phyloP scores from a whole-genome alignment of 768 basidiomycete species.

The Boletus rubroflammeus region DNA sequence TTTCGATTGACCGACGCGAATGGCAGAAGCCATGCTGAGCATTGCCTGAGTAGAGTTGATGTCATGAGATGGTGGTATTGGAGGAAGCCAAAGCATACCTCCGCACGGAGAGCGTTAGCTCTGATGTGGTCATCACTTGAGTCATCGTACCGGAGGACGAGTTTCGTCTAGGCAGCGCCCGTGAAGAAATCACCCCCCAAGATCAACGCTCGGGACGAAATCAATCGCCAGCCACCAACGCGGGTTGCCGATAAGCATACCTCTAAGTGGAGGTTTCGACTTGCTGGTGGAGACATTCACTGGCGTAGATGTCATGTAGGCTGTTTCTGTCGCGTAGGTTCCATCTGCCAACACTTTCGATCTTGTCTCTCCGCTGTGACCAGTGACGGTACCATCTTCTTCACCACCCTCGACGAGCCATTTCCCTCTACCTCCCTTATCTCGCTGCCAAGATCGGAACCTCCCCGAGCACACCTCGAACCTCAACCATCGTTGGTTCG shows the following conservation, averaged over 20 bases:
- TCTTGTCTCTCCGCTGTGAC: constrained; percentile 46
- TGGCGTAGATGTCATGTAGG: constrained; percentile 61
- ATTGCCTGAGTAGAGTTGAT: constrained; percentile 24
- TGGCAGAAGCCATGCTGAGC: constrained; percentile 95
- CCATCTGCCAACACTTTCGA: constrained; percentile 90
- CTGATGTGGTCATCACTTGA: constrained; percentile 48
- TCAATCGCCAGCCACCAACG: background rate
- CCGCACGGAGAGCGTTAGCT: constrained; percentile 77
- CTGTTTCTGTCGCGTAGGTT: constrained; percentile 96
- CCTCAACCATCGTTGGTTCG: constrained; percentile 64
- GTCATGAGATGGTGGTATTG: background rate
- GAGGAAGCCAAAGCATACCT: constrained; percentile 44
- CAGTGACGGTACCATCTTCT: constrained; percentile 35
- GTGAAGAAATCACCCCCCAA: constrained; percentile 99
- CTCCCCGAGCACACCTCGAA: constrained; percentile 87
- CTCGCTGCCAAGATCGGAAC: constrained; percentile 96
- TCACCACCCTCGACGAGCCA: constrained; percentile 44
- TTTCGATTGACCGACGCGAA: constrained; percentile 98
- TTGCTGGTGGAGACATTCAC: constrained; percentile 78
- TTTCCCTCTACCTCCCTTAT: constrained; percentile 67
- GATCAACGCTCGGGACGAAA: constrained; percentile 58
- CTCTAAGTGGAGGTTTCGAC: constrained; percentile 86
- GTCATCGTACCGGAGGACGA: constrained; percentile 71
- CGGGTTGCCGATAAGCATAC: constrained; percentile 35
- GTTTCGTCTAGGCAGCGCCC: constrained; percentile 84